A percentile compares a stretch with the other conserved stretches of the same genome.
These are phyloP conservation scores for Chaetomiaceae sp. DNA, from an alignment of 2,329 filamentous ascomycete species.

Conservation along the genomic window DNA sequence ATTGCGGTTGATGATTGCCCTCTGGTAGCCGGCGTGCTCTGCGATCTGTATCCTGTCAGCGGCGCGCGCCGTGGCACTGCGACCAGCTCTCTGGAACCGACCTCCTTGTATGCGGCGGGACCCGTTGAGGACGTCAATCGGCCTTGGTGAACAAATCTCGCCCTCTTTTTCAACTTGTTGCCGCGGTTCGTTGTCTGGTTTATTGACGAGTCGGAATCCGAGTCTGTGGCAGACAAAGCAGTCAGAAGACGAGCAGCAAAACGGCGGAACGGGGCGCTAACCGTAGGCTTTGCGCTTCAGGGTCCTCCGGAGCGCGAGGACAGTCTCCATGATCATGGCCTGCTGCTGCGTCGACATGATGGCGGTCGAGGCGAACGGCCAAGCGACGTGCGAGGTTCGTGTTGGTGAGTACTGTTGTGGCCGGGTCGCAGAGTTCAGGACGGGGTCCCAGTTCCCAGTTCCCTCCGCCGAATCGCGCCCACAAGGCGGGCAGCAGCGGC, in stretches of 20 bases:
- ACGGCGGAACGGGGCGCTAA: conserved; percentile 30
- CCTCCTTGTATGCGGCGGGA: conserved; percentile 67
- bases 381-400: not conserved
- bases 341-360: conserved; percentile 53
- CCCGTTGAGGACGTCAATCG: conserved; percentile 63
- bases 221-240: conserved; percentile 48
- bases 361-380: conserved; percentile 10
- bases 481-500: conserved; percentile 17
- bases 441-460: no score
- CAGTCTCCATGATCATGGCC: conserved; percentile 61
- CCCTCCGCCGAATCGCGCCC: not conserved
- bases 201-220: conserved; percentile 71
- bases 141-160: conserved; percentile 66
- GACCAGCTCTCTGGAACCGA: conserved; percentile 33
- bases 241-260: conserved; percentile 22
- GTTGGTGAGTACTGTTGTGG: not conserved
- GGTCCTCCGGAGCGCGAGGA: conserved; percentile 64
- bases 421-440: not conserved
- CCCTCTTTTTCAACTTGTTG: conserved; percentile 72
- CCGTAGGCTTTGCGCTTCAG: conserved; percentile 61
- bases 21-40: conserved; percentile 67
- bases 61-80: not conserved
- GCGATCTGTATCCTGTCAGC: conserved; percentile 50
- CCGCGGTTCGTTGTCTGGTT: conserved; percentile 68
- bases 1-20: conserved; percentile 71